Base-by-base conservation (phyloP, 208 protist genomes). In the Porcisia hertigi region DNA sequence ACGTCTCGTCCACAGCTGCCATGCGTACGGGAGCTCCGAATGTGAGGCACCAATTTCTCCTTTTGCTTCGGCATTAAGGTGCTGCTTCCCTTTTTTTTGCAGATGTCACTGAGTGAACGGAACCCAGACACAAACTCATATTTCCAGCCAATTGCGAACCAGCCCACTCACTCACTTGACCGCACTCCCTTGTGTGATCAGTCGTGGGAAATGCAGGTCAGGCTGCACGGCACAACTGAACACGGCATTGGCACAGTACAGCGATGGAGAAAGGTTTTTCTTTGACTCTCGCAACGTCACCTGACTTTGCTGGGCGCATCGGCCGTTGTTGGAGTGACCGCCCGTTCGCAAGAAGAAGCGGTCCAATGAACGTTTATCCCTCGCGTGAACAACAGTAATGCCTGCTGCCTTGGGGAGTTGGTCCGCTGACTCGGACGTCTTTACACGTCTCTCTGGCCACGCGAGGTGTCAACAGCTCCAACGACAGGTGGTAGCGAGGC, bases 381-480 rank as follows among this genome's bases (percentile, higher is more conserved):
- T 9, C 60, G 43, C 34, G 58, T 76, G 25, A 81, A 64, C 59
- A 53, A 76, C 71, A 72, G 67, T 64, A 71, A 81, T 39, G 62
- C 55, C 7, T 30, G 30, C 30, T 30, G 30, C 20, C 9, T 30
- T 72, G 54, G 39, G 25, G 8, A 14, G 0, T 7, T 81, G 70
- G 70, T 9, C 39, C 30, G 63, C 58, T 2, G 55, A 36, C 45
- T 52, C 71, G 2, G 53, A 62, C 20, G 76, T 81, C 1, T 72
- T 81, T 11, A 25, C 25, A 18, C 76, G 76, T 2, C 76, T 76
- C 45, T 75, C 57, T 66, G 76, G 63, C 49, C 69, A 81, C 64
- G 76, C 63, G 34, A 64, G 52, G 55, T 75, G 70, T 54, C 62
- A 54, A 23, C 76, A 54, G 64, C 49, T 70, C 34, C 57, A 75